Base-by-base conservation (phyloP, 2,329 filamentous ascomycete species). In the Trichoderma breve region DNA sequence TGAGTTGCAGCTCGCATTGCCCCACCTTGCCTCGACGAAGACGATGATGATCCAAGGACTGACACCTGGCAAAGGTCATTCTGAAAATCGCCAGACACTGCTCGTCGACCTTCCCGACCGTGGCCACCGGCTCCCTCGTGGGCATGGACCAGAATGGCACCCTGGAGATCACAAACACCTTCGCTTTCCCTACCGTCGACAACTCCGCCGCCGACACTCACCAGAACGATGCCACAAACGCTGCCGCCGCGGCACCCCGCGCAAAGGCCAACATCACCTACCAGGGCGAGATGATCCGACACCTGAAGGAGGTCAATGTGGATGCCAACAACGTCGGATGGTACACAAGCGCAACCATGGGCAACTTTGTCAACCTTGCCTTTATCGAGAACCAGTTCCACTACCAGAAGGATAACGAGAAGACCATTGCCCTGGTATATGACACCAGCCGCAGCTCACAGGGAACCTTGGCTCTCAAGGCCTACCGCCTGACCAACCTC, bases 81-180 rank as follows among this genome's bases (percentile, higher is more conserved):
- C 95, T 98, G 92, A 97, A 98, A 87, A 95, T 98, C 82, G 95
- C 97, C 84, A 98, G 97, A 85, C 95, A 98, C 86, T 94, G 93
- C 85, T 92, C 94, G 72, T 89, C 93, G 78, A 88, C 89, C 70
- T 98, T 97, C 85, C 95, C 95, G 63, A 95, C 94, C 67, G 91
- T 91, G 71, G 94, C 94, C 71, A 98, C 95, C 71, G 95, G 95
- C 74, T 93, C 92, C 74, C 89, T 98, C 74, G 94, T 98, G 73
- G 96, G 96, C 78, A 95, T 98, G 93, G 95, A 98, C 83, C 89
- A 89, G 78, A 90, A 92, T 76, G 89, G 90, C 75, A 87, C 91
- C 73, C 89, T 98, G 74, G 92, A 98, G 85, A 87, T 98, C 84
- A 98, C 96, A 77, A 98, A 98, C 87, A 89, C 90, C 76, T 99